Conservation (phyloP, 164 flowering plant genomes). For the Pachysandra terminalis region DNA sequence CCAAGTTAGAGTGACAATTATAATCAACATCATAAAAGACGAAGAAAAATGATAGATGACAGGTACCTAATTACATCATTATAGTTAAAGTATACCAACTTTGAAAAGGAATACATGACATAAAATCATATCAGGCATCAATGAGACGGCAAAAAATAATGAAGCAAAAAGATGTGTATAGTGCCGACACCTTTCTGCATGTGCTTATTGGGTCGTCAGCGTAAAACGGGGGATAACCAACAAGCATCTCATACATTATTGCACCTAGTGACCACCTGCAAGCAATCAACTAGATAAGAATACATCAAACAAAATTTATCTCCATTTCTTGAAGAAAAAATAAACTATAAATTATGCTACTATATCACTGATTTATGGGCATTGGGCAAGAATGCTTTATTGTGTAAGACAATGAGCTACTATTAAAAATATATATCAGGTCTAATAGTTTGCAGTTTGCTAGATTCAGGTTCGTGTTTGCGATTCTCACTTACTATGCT, state of each 20-base stretch:
- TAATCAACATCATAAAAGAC: too few relatives aligned
- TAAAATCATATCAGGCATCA: not conserved
- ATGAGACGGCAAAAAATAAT: not conserved
- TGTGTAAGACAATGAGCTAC: too few relatives aligned
- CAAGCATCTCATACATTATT: constrained; percentile 38
- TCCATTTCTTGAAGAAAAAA: not conserved
- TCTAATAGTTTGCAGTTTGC: too few relatives aligned
- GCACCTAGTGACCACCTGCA: constrained; percentile 41
- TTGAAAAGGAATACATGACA: not conserved
- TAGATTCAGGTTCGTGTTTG: too few relatives aligned
- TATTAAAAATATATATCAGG: too few relatives aligned
- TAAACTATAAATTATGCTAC: not conserved
- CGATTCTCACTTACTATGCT: too few relatives aligned
- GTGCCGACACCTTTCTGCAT: constrained; percentile 32
- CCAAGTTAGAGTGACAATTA: not conserved
- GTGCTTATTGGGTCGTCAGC: constrained; percentile 33
- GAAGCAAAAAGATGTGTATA: too few relatives aligned
- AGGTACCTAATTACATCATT: too few relatives aligned
- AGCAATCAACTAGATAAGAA: not conserved
- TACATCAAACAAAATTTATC: not conserved
- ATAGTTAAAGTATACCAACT: not conserved
- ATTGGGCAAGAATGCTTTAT: too few relatives aligned
- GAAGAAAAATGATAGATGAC: not conserved
- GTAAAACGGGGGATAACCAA: constrained; percentile 36
- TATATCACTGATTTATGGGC: too few relatives aligned